Base-by-base conservation (phyloP, 495 filamentous ascomycete genomes). In the Neurospora terricola region DNA sequence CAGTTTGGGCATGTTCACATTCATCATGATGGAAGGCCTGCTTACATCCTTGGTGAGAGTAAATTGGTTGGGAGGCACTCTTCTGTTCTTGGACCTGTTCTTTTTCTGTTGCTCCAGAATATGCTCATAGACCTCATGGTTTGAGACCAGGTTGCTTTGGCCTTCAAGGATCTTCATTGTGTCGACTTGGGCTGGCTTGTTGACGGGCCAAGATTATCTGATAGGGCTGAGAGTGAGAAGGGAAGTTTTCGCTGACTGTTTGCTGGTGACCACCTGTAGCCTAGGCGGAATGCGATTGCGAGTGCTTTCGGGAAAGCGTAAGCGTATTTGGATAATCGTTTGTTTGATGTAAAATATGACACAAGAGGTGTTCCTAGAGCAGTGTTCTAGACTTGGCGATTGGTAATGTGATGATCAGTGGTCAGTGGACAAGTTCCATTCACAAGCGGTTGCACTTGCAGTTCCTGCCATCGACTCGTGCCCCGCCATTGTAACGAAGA, bases 131-230 rank as follows among this genome's bases (percentile, higher is more conserved):
- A 85, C 83, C 76, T 87, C 85, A 74, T 82, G 82, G 74, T 87
- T 87, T 72, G 84, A 80, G 71, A 87, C 72, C 2, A 85, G 77
- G 14, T 82, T 84, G 16, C 78, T 81, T 71, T 87, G 84, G 2
- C 83, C 75, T 75, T 86, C 84, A 68, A 86, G 73, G 73, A 87
- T 81, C 78, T 86, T 87, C 85, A 87, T 87, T 30, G 71, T 81
- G 72, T 69, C 48, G 66, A 54, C 36, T 37, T 71, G 69, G 69
- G 12, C 27, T 62, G 54, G 27, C 27, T 62, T 62, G 54, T 62
- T 62, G 54, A 34, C 27, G 1, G 21, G 48, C 48, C 48, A 59
- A 59, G 11, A 27, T 14, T 59, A 27, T 7, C 21, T 59, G 21
- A 27, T 59, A 59, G 21, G 48, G 21, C 21, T 34, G 27, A 34